These are phyloP conservation scores for Aspergillus pseudonomiae DNA, from an alignment of 2,329 filamentous ascomycete genomes.

Conservation along the genomic window DNA sequence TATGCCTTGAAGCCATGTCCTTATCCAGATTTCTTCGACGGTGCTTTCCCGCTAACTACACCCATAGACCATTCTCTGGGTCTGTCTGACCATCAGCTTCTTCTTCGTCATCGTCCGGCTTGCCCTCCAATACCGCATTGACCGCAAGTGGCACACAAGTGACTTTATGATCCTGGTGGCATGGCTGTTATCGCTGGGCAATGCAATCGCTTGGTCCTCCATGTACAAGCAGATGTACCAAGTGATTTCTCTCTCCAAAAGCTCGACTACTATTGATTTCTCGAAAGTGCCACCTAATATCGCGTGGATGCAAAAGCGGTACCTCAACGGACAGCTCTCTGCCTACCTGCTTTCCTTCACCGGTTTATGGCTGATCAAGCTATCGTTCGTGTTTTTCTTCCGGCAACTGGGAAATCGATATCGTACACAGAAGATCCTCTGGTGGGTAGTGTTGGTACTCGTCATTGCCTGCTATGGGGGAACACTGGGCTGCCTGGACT, in stretches of 20 bases:
- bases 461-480: background rate
- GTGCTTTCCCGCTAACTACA: background rate
- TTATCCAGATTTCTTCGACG: background rate
- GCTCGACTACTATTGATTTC: background rate
- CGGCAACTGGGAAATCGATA: slow-evolving; percentile 6
- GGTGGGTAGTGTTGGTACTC: slow-evolving; percentile 4
- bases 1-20: background rate
- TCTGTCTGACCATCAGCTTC: background rate
- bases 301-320: background rate
- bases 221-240: background rate
- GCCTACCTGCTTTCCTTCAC: slow-evolving; percentile 3
- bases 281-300: background rate
- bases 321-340: slow-evolving; percentile 5
- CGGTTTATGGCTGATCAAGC: slow-evolving; percentile 7
- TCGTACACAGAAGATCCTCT: slow-evolving; percentile 7
- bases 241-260: background rate
- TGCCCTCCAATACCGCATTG: background rate
- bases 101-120: background rate
- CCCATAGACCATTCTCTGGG: background rate
- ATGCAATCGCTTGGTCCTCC: background rate
- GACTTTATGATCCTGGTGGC: background rate
- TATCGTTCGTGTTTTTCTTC: slow-evolving; percentile 13
- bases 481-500: slow-evolving; percentile 1
- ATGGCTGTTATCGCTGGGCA: background rate
- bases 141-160: background rate